phyloP scores from a whole-genome alignment of 768 basidiomycete species.

The Tylopilus balloui region DNA sequence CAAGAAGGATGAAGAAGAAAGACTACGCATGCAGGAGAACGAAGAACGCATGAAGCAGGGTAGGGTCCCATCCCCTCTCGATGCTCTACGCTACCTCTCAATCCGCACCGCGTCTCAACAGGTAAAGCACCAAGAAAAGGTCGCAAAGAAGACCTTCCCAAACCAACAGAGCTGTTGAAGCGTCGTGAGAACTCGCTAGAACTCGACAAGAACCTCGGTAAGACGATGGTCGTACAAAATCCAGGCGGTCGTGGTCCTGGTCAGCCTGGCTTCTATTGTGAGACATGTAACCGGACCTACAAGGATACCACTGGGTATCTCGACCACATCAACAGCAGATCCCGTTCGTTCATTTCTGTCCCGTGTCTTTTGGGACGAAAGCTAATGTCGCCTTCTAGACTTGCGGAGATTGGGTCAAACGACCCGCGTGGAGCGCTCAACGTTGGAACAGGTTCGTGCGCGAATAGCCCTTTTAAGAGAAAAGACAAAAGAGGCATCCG shows the following conservation, averaged over 20 bases:
- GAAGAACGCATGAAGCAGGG: slow-evolving; percentile 84
- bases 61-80: slow-evolving; percentile 24
- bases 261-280: slow-evolving; percentile 92
- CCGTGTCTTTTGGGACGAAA: background rate
- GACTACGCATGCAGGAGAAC: slow-evolving; percentile 80
- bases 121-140: slow-evolving; percentile 80
- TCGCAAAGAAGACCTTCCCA: slow-evolving; percentile 71
- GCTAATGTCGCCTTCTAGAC: slow-evolving; percentile 47
- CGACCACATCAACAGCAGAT: slow-evolving; percentile 92
- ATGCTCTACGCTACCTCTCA: background rate
- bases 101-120: slow-evolving; percentile 25
- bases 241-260: slow-evolving; percentile 80
- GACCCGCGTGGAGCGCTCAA: slow-evolving; percentile 85
- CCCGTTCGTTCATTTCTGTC: slow-evolving; percentile 57
- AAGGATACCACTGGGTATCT: slow-evolving; percentile 93
- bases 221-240: slow-evolving; percentile 92
- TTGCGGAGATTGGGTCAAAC: slow-evolving; percentile 93
- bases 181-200: slow-evolving; percentile 80
- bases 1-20: slow-evolving; percentile 74
- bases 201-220: slow-evolving; percentile 91
- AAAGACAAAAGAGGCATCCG: slow-evolving; percentile 76
- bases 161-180: slow-evolving; percentile 91
- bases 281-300: slow-evolving; percentile 84
- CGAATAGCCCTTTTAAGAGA: slow-evolving; percentile 86
- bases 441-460: slow-evolving; percentile 86